Evolutionary conservation across 371 early-diverging fungal genomes (phyloP).

Genomic region (Mucor circinelloides): DNA sequence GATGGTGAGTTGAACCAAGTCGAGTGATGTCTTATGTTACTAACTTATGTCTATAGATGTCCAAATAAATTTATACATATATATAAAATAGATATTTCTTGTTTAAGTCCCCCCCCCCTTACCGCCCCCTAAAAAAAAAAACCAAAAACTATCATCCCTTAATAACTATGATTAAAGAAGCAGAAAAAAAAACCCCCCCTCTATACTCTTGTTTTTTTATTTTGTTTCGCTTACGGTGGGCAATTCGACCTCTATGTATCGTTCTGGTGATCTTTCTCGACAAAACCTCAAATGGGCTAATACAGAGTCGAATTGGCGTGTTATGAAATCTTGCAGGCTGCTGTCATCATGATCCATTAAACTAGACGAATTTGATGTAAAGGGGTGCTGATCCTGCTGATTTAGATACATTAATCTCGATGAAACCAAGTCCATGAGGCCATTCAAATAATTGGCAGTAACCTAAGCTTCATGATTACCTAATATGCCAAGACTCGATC

Average conservation of each 20-base stretch:
- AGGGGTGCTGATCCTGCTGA: constrained; percentile 65
- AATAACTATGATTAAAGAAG: neutral
- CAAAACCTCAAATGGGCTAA: neutral
- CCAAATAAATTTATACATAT: neutral
- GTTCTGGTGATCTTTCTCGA: neutral
- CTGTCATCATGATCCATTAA: neutral
- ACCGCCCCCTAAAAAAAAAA: too few relatives aligned
- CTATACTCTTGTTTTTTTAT: too few relatives aligned
- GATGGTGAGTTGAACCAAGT: too few relatives aligned
- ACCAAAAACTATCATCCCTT: too few relatives aligned
- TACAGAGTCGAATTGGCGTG: constrained; percentile 6
- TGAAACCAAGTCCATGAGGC: constrained; percentile 87
- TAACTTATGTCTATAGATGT: neutral
- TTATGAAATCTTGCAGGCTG: neutral
- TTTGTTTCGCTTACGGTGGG: neutral
- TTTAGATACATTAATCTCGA: constrained; percentile 73
- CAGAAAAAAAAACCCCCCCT: too few relatives aligned
- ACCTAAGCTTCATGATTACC: constrained; percentile 33
- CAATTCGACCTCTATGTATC: neutral
- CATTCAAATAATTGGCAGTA: constrained; percentile 84
- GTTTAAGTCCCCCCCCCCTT: neutral
- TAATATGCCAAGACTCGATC: neutral
- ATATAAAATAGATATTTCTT: neutral
- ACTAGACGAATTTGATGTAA: constrained; percentile 56
- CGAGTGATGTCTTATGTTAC: too few relatives aligned